Evolutionary conservation across 1,284 basidiomycete species (phyloP).

Genomic region (Microbotryomycetes sp.): DNA sequence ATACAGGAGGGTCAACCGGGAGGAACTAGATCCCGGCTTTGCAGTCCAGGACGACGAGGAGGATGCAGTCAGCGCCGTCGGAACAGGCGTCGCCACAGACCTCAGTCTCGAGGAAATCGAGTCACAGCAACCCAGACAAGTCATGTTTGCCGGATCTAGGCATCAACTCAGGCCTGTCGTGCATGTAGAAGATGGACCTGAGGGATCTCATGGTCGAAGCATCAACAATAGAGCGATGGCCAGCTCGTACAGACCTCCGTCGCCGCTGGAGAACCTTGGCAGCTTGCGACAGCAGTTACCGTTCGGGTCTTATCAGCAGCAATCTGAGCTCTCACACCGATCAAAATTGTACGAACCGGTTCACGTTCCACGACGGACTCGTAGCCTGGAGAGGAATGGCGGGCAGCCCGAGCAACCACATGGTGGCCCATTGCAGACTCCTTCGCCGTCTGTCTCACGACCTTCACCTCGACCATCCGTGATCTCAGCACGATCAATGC

Average conservation of each 20-base stretch:
- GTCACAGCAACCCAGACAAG: too few relatives aligned
- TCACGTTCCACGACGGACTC: too few relatives aligned
- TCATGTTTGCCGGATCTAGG: not conserved
- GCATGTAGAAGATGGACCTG: not conserved
- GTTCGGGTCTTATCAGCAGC: not conserved
- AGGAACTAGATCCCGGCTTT: not conserved
- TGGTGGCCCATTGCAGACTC: not conserved
- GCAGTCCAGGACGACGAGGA: slow-evolving; percentile 3
- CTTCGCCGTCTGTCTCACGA: not conserved
- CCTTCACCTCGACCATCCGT: too few relatives aligned
- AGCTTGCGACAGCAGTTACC: not conserved
- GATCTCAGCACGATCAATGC: too few relatives aligned
- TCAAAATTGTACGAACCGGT: not conserved
- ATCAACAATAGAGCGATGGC: not conserved
- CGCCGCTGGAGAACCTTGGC: not conserved
- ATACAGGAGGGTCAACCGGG: not conserved
- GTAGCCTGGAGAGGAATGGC: too few relatives aligned
- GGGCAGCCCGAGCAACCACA: not conserved
- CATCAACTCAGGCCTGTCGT: not conserved
- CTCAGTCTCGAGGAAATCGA: slow-evolving; percentile 11
- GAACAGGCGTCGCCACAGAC: slow-evolving; percentile 24
- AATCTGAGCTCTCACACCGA: not conserved
- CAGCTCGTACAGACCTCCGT: not conserved
- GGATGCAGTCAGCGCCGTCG: slow-evolving; percentile 3
- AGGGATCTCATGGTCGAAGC: too few relatives aligned